These are phyloP conservation scores for Heliosperma pusillum DNA, from an alignment of 148 eudicot genomes.

Conservation along the genomic window DNA sequence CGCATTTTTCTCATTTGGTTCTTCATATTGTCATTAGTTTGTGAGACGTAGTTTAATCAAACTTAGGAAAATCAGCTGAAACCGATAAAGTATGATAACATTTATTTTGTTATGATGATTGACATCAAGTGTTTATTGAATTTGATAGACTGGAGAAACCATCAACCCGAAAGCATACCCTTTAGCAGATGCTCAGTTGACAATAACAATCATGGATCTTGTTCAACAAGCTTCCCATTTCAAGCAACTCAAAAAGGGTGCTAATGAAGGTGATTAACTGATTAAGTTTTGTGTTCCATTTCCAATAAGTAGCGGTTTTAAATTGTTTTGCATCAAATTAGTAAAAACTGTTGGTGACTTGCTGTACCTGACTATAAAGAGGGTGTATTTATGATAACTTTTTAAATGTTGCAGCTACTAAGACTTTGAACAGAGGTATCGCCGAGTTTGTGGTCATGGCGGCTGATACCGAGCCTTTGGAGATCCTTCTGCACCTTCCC, in stretches of 20 bases:
- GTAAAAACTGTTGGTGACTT: background rate
- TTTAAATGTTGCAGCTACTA: slow-evolving; percentile 51
- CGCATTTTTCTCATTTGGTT: too few species aligned
- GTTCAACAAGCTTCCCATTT: slow-evolving; percentile 77
- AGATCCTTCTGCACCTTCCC: slow-evolving; percentile 82
- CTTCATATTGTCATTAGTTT: background rate
- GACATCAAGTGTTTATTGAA: background rate
- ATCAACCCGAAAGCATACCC: slow-evolving; percentile 83
- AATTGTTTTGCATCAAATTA: too few species aligned
- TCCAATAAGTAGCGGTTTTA: too few species aligned
- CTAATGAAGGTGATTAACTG: slow-evolving; percentile 52
- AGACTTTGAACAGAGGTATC: slow-evolving; percentile 78
- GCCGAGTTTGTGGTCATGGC: slow-evolving; percentile 86
- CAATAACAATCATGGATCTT: slow-evolving; percentile 61
- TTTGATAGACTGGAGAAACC: slow-evolving; percentile 47
- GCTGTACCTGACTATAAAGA: background rate
- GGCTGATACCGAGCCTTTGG: slow-evolving; percentile 81
- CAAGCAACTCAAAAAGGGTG: slow-evolving; percentile 85
- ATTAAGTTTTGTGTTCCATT: too few species aligned
- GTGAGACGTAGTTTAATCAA: too few species aligned
- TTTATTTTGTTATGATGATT: background rate
- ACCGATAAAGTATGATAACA: background rate
- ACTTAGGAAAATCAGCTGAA: too few species aligned
- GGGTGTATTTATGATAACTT: background rate
- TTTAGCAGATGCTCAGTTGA: slow-evolving; percentile 64